phyloP scores from a whole-genome alignment of 2,329 filamentous ascomycete species.

The Elsinoe necatrix region DNA sequence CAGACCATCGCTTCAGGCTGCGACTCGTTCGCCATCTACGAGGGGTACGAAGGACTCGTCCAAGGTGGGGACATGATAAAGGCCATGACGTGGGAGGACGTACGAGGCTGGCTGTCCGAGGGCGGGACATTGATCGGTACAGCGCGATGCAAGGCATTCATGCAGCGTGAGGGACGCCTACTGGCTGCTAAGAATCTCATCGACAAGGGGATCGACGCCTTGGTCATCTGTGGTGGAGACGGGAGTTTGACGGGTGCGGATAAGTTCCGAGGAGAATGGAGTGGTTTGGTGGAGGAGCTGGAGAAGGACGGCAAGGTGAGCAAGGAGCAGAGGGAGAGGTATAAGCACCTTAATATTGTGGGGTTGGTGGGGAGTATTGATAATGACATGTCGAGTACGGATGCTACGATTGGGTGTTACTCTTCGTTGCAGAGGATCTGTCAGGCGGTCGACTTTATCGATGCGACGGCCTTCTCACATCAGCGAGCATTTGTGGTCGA shows the following conservation, averaged over 20 bases:
- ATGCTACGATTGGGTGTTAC: conserved; percentile 95
- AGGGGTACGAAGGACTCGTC: conserved; percentile 93
- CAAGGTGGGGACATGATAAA: conserved; percentile 80
- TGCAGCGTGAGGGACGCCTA: conserved; percentile 74
- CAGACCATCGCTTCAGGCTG: conserved; percentile 72
- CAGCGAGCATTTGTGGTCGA: conserved; percentile 95
- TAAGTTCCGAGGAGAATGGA: conserved; percentile 87
- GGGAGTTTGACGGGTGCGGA: conserved; percentile 94
- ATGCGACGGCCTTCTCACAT: conserved; percentile 89
- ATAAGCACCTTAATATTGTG: conserved; percentile 87
- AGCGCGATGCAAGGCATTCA: conserved; percentile 85
- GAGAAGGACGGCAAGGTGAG: conserved; percentile 65
- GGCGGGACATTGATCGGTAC: conserved; percentile 95
- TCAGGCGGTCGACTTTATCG: conserved; percentile 92
- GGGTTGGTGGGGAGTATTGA: conserved; percentile 95
- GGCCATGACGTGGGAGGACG: conserved; percentile 84
- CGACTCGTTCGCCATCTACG: conserved; percentile 53
- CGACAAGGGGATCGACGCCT: conserved; percentile 81
- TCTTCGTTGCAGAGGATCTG: conserved; percentile 89
- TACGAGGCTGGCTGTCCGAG: conserved; percentile 86
- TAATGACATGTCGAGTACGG: conserved; percentile 91
- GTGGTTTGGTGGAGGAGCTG: conserved; percentile 75
- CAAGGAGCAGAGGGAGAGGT: conserved; percentile 61
- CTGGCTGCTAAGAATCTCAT: conserved; percentile 92
- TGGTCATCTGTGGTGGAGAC: conserved; percentile 95